Conservation (phyloP, 2,329 filamentous ascomycete species). For the Dryadomyces sulphureus region DNA sequence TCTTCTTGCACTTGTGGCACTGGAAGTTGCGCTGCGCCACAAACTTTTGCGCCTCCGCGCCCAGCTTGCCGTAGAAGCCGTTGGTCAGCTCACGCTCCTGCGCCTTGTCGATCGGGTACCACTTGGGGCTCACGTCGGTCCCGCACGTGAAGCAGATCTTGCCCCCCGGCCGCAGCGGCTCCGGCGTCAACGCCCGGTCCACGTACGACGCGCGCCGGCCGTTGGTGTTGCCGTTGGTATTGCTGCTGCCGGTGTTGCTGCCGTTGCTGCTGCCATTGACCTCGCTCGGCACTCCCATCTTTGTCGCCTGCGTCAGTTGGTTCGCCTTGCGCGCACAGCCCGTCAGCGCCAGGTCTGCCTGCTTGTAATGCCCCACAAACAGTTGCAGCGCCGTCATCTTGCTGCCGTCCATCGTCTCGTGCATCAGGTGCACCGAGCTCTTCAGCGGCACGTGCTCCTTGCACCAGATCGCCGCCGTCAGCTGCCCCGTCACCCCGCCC, state of each 20-base stretch:
- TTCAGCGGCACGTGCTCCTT: constrained; percentile 69
- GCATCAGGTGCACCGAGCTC: constrained; percentile 60
- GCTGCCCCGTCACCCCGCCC: constrained; percentile 65
- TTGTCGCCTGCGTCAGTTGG: constrained; percentile 51
- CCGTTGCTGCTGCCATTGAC: background rate
- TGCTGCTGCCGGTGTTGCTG: background rate
- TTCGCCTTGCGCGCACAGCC: constrained; percentile 90
- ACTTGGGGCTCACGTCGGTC: constrained; percentile 59
- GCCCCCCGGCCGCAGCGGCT: constrained; percentile 24
- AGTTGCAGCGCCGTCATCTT: constrained; percentile 71
- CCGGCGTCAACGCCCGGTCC: constrained; percentile 12
- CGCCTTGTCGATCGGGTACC: constrained; percentile 46
- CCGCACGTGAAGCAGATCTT: constrained; percentile 50
- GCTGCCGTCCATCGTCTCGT: constrained; percentile 57
- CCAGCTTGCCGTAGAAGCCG: constrained; percentile 33
- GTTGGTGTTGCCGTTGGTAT: constrained; percentile 1
- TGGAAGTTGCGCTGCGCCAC: constrained; percentile 48
- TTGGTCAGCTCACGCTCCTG: constrained; percentile 38
- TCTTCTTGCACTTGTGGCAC: constrained; percentile 60
- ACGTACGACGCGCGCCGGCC: no score
- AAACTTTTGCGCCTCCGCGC: constrained; percentile 43
- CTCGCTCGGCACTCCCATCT: constrained; percentile 18
- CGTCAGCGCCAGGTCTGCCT: constrained; percentile 78
- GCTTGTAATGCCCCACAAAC: constrained; percentile 82
- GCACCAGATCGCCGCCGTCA: constrained; percentile 82